Evolutionary conservation across 768 basidiomycete genomes (phyloP).

Genomic region (Trametes punicea): DNA sequence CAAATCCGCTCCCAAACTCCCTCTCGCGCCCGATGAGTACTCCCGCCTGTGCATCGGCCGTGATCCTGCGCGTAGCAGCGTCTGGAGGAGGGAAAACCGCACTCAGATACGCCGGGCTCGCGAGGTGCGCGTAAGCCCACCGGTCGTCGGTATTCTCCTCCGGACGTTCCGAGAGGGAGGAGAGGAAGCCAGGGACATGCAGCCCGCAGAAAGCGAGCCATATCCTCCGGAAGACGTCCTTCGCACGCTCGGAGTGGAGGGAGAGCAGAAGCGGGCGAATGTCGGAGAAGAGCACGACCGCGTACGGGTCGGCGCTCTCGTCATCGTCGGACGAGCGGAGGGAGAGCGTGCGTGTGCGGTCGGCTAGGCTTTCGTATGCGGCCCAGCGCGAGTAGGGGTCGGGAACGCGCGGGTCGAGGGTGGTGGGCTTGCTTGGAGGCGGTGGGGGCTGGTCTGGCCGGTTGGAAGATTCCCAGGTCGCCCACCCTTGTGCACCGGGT

Average conservation of each 20-base stretch:
- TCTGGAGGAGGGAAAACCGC: constrained; percentile 49
- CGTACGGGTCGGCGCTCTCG: constrained; percentile 62
- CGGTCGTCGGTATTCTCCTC: constrained; percentile 59
- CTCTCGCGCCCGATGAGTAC: constrained; percentile 63
- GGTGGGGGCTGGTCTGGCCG: constrained; percentile 32
- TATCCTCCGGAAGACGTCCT: constrained; percentile 56
- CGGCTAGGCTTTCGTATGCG: constrained; percentile 48
- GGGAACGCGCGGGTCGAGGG: constrained; percentile 22
- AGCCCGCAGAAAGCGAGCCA: constrained; percentile 74
- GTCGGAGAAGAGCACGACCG: constrained; percentile 70
- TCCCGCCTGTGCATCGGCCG: constrained; percentile 62
- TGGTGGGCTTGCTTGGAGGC: constrained; percentile 16
- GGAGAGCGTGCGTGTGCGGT: constrained; percentile 45
- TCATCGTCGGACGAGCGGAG: constrained; percentile 50
- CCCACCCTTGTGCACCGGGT: constrained; percentile 63
- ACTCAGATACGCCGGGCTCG: constrained; percentile 42
- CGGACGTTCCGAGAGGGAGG: constrained; percentile 33
- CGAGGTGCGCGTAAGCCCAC: constrained; percentile 55
- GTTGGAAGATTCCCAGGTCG: constrained; percentile 50
- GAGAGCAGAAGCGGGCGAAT: constrained; percentile 53
- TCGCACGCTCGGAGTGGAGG: constrained; percentile 42
- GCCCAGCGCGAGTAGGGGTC: constrained; percentile 76
- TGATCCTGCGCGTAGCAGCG: constrained; percentile 30
- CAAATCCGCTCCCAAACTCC: constrained; percentile 58
- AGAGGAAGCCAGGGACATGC: constrained; percentile 62